These are phyloP conservation scores for Aspergillus ochraceus DNA, from an alignment of 2,329 filamentous ascomycete genomes.

Conservation along the genomic window DNA sequence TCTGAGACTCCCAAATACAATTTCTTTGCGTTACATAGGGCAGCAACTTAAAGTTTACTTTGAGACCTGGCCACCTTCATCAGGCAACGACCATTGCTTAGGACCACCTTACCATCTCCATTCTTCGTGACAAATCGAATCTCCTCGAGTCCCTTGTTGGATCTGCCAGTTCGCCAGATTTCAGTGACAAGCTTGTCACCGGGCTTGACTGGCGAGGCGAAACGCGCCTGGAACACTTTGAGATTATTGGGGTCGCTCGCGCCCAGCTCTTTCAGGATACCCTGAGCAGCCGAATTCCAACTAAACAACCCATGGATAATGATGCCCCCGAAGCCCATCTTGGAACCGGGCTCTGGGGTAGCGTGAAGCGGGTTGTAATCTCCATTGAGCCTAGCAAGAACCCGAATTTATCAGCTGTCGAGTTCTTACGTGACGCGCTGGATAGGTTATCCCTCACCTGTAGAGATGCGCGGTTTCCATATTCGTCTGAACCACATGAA, in stretches of 20 bases:
- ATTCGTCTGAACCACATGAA: slow-evolving; percentile 69
- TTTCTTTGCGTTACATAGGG: neutral
- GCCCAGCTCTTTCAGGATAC: slow-evolving; percentile 70
- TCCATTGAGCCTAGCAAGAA: slow-evolving; percentile 68
- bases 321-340: slow-evolving; percentile 87
- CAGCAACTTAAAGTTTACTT: slow-evolving; percentile 60
- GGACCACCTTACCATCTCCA: slow-evolving; percentile 76
- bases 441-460: slow-evolving; percentile 44
- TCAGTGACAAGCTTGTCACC: slow-evolving; percentile 79
- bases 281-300: slow-evolving; percentile 78
- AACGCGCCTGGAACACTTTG: slow-evolving; percentile 84
- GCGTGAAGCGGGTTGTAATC: slow-evolving; percentile 95
- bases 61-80: slow-evolving; percentile 64
- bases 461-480: slow-evolving; percentile 74
- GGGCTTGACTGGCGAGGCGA: slow-evolving; percentile 79
- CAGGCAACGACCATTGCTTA: slow-evolving; percentile 83
- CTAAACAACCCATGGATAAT: slow-evolving; percentile 90
- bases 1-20: neutral
- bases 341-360: slow-evolving; percentile 76
- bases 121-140: slow-evolving; percentile 77
- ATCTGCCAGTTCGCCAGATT: slow-evolving; percentile 74
- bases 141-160: slow-evolving; percentile 70
- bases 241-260: slow-evolving; percentile 77
- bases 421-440: neutral
- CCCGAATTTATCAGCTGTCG: neutral